phyloP scores from a whole-genome alignment of 2,329 filamentous ascomycete species.

The Ophiostoma tasmaniense region DNA sequence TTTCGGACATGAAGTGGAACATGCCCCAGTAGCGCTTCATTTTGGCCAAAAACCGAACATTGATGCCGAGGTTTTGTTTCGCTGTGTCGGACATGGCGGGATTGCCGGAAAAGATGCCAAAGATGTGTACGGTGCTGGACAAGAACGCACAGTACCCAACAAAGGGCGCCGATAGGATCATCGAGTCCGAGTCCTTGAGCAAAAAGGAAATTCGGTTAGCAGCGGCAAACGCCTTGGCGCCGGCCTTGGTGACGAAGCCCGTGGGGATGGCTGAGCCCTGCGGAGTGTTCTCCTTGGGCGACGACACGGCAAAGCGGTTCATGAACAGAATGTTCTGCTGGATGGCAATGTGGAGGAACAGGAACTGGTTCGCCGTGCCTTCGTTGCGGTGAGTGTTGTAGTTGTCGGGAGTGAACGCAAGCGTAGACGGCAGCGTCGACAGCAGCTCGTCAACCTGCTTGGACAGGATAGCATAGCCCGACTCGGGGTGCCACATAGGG shows the following conservation, averaged over 20 bases:
- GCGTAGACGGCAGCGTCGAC: slow-evolving; percentile 55
- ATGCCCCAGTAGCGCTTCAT: slow-evolving; percentile 99
- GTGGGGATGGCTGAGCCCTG: slow-evolving; percentile 47
- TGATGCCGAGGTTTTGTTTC: slow-evolving; percentile 76
- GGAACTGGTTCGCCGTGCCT: slow-evolving; percentile 79
- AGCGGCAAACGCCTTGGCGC: slow-evolving; percentile 67
- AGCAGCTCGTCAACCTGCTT: slow-evolving; percentile 64
- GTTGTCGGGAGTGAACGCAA: slow-evolving; percentile 75
- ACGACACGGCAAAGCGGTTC: slow-evolving; percentile 75
- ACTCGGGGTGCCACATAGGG: slow-evolving; percentile 76
- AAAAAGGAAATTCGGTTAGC: slow-evolving; percentile 81
- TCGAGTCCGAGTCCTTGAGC: slow-evolving; percentile 69
- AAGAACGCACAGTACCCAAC: slow-evolving; percentile 91
- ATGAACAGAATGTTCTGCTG: slow-evolving; percentile 88
- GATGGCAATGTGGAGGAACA: slow-evolving; percentile 83
- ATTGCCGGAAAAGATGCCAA: slow-evolving; percentile 83
- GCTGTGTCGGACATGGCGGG: slow-evolving; percentile 63
- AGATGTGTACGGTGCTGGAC: slow-evolving; percentile 88
- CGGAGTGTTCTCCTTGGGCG: slow-evolving; percentile 51
- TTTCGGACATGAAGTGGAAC: slow-evolving; percentile 95
- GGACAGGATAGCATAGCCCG: slow-evolving; percentile 62
- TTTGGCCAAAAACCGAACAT: slow-evolving; percentile 81
- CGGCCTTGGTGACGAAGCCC: slow-evolving; percentile 67
- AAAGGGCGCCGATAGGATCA: slow-evolving; percentile 81
- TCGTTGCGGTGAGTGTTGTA: slow-evolving; percentile 76